A percentile compares a stretch with the other conserved stretches of the same genome.
Evolutionary conservation across 192 early-diverging fungal genomes (phyloP).

Genomic region (Chytriomyces hyalinus): DNA sequence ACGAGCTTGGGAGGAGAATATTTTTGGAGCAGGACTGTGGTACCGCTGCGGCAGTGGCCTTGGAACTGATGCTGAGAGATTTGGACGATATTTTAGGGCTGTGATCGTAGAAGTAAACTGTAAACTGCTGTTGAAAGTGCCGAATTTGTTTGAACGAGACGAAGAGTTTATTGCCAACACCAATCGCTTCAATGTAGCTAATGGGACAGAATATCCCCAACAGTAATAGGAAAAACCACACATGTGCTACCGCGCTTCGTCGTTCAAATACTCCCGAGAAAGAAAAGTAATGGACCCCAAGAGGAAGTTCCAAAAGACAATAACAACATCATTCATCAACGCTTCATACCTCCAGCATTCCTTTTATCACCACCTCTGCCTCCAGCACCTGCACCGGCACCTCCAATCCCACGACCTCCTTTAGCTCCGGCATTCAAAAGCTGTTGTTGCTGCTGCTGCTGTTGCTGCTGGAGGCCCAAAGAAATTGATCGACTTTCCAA

Average conservation of each 20-base stretch:
- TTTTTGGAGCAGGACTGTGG: conserved; percentile 5
- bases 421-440: conserved; percentile 20
- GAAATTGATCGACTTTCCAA: conserved; percentile 62
- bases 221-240: too few species aligned
- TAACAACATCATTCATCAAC: neutral
- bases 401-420: conserved; percentile 18
- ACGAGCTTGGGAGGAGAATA: neutral
- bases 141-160: too few species aligned
- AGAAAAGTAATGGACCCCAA: too few species aligned
- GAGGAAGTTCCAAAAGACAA: neutral
- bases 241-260: too few species aligned
- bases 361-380: conserved; percentile 27
- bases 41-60: neutral
- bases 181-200: too few species aligned
- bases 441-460: conserved; percentile 34
- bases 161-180: too few species aligned
- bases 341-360: neutral
- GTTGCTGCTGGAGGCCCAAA: conserved; percentile 45
- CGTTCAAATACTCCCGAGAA: too few species aligned
- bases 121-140: too few species aligned
- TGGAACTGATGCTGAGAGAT: conserved; percentile 1
- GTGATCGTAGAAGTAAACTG: too few species aligned
- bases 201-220: too few species aligned
- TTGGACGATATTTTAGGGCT: conserved; percentile 1
- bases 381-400: neutral